Conservation (phyloP, 768 basidiomycete genomes). For the Tylopilus intermedius region DNA sequence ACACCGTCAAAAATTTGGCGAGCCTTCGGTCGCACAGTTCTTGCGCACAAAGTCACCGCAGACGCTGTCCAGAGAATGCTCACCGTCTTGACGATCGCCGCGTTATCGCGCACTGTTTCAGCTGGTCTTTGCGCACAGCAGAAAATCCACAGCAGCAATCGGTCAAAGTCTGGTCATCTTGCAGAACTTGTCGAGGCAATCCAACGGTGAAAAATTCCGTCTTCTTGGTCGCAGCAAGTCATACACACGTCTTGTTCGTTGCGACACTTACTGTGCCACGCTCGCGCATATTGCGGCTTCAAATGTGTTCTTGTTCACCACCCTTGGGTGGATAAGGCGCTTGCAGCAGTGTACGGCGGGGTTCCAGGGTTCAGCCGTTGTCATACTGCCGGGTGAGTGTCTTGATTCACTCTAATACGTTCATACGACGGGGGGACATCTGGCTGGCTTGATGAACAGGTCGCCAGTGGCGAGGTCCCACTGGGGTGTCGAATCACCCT, state of each 20-base stretch:
- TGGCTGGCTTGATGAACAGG: conserved; percentile 2
- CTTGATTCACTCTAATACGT: conserved; percentile 28
- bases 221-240: conserved; percentile 20
- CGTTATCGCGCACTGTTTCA: background rate
- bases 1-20: background rate
- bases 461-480: background rate
- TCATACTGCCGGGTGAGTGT: conserved; percentile 27
- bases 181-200: conserved; percentile 8
- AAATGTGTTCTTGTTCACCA: conserved; percentile 14
- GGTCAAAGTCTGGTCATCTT: conserved; percentile 2
- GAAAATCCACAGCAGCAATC: conserved; percentile 7
- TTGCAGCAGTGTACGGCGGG: conserved; percentile 3
- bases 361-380: conserved; percentile 1
- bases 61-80: background rate
- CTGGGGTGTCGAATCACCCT: conserved; percentile 1
- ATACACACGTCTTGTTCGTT: conserved; percentile 17
- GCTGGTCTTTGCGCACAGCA: background rate
- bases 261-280: conserved; percentile 21
- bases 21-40: conserved; percentile 5
- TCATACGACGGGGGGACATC: conserved; percentile 24
- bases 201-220: conserved; percentile 27
- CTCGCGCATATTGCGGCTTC: conserved; percentile 15
- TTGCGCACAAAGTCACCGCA: conserved; percentile 4
- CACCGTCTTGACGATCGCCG: conserved; percentile 12
- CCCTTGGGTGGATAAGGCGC: background rate